These are phyloP conservation scores for Nicotiana obtusifolia DNA, from an alignment of 257 asterid genomes.

Conservation along the genomic window DNA sequence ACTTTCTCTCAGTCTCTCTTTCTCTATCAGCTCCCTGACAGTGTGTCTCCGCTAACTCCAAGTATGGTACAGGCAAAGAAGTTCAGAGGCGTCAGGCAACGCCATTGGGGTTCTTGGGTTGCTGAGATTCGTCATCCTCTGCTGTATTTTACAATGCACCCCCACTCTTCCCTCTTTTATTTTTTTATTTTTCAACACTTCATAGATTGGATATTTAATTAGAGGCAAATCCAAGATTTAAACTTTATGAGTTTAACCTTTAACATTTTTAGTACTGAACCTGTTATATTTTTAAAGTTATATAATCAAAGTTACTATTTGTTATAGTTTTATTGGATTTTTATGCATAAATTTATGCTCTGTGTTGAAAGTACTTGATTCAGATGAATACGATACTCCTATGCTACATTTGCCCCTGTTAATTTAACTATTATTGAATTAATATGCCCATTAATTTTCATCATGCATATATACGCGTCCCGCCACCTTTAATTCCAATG, in stretches of 20 bases:
- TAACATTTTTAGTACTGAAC: too few relatives aligned
- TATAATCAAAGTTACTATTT: too few relatives aligned
- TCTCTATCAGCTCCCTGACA: conserved; percentile 4
- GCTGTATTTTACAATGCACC: conserved; percentile 18
- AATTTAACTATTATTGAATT: too few relatives aligned
- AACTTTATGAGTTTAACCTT: not conserved
- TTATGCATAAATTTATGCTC: too few relatives aligned
- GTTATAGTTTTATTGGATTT: too few relatives aligned
- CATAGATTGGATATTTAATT: not conserved
- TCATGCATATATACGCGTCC: too few relatives aligned
- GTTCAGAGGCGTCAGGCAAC: conserved; percentile 68
- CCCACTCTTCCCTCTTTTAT: not conserved
- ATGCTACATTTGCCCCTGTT: too few relatives aligned
- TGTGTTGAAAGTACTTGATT: too few relatives aligned
- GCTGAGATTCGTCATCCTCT: conserved; percentile 66
- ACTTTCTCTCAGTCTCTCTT: not conserved
- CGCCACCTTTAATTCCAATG: too few relatives aligned
- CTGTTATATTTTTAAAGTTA: too few relatives aligned
- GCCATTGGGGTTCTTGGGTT: conserved; percentile 73
- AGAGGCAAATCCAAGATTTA: not conserved
- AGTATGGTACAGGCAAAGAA: conserved; percentile 47
- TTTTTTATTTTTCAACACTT: not conserved
- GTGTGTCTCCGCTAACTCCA: conserved; percentile 5
- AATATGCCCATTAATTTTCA: too few relatives aligned
- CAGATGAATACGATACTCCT: too few relatives aligned